These are phyloP conservation scores for Pseudonitzschia delicatissima DNA, from an alignment of 108 stramenopile genomes.

Conservation along the genomic window DNA sequence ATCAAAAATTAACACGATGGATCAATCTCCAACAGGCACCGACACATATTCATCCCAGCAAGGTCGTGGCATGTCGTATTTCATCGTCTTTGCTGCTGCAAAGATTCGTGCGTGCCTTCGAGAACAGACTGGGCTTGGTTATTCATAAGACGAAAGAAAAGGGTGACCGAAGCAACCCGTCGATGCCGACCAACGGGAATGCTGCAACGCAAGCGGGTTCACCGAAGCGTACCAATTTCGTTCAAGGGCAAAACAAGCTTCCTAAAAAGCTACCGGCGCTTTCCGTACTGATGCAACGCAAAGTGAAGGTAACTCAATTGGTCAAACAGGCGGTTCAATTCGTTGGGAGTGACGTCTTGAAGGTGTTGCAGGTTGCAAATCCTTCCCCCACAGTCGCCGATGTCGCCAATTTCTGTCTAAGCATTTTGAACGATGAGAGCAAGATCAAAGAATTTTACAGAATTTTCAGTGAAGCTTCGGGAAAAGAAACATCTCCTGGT, in stretches of 20 bases:
- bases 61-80: background rate
- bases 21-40: background rate
- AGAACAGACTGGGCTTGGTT: background rate
- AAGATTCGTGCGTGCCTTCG: conserved; percentile 11
- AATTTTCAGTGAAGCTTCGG: background rate
- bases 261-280: background rate
- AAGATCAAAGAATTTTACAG: conserved; percentile 5
- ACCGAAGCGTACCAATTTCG: background rate
- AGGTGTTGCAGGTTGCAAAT: conserved; percentile 1
- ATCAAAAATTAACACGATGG: conserved; percentile 13
- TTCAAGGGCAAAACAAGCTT: background rate
- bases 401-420: conserved; percentile 1
- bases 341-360: conserved; percentile 14
- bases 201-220: background rate
- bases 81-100: conserved; percentile 6
- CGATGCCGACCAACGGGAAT: background rate
- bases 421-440: background rate
- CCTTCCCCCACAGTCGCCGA: conserved; percentile 8
- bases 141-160: background rate
- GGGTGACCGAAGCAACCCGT: background rate
- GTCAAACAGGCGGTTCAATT: conserved; percentile 17
- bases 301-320: conserved; percentile 10
- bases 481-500: conserved; percentile 1
- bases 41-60: background rate
- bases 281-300: conserved; percentile 11